These are phyloP conservation scores for Solanum verrucosum DNA, from an alignment of 257 asterid species.

Conservation along the genomic window DNA sequence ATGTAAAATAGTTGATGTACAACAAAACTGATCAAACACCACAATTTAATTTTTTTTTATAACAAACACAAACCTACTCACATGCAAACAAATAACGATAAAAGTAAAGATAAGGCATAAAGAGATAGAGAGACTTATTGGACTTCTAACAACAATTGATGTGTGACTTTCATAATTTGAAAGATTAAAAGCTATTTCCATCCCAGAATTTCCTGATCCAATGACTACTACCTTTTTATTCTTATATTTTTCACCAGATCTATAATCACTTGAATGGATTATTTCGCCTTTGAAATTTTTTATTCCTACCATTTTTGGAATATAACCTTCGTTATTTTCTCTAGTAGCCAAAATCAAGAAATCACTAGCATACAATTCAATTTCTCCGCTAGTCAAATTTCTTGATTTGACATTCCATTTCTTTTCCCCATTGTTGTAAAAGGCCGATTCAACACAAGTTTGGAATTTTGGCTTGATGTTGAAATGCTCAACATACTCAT, in stretches of 20 bases:
- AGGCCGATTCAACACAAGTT: slow-evolving; percentile 14
- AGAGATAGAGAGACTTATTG: not conserved
- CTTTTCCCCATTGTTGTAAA: not conserved
- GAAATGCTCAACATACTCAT: slow-evolving; percentile 17
- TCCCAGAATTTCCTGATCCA: slow-evolving; percentile 65
- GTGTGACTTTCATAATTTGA: slow-evolving; percentile 30
- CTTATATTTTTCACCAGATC: slow-evolving; percentile 13
- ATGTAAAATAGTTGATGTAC: not conserved
- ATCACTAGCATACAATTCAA: slow-evolving; percentile 11
- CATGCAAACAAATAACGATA: not conserved
- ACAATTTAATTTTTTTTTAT: no score
- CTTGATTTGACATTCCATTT: slow-evolving; percentile 21
- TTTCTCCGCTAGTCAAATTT: not conserved
- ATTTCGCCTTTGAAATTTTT: slow-evolving; percentile 25
- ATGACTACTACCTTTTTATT: slow-evolving; percentile 31
- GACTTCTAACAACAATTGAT: slow-evolving; percentile 39
- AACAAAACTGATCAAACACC: not conserved
- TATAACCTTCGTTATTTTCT: slow-evolving; percentile 28
- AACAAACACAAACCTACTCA: not conserved
- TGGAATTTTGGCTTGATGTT: slow-evolving; percentile 8
- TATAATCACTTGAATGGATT: slow-evolving; percentile 28
- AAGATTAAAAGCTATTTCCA: slow-evolving; percentile 60
- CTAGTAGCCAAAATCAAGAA: slow-evolving; percentile 45
- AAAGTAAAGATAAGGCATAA: not conserved
- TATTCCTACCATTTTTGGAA: slow-evolving; percentile 25